These are phyloP conservation scores for Podospora tetraspora DNA, from an alignment of 495 filamentous ascomycete species.

Conservation along the genomic window DNA sequence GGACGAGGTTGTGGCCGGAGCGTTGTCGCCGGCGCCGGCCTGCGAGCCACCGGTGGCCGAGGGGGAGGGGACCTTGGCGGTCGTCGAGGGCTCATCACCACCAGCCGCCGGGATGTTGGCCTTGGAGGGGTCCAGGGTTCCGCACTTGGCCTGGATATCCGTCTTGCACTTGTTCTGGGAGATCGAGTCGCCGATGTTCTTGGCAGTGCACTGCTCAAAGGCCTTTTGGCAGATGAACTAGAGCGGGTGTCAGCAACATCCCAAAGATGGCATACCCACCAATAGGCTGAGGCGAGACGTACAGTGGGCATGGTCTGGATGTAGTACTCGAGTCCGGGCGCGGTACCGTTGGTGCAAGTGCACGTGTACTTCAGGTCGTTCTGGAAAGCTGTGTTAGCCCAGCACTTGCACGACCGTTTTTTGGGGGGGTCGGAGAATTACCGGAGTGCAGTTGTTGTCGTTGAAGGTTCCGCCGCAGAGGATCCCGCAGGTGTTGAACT, in stretches of 20 bases:
- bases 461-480: constrained; percentile 25
- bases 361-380: constrained; percentile 27
- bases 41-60: constrained; percentile 10
- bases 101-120: constrained; percentile 10
- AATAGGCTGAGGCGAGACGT: constrained; percentile 8
- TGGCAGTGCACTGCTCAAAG: constrained; percentile 27
- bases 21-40: constrained; percentile 2
- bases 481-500: constrained; percentile 32
- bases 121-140: constrained; percentile 29
- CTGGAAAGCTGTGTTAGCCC: constrained; percentile 19
- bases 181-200: constrained; percentile 20
- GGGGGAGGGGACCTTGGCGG: constrained; percentile 12
- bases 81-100: constrained; percentile 1
- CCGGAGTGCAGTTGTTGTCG: constrained; percentile 27
- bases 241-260: neutral
- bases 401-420: neutral
- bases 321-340: constrained; percentile 37
- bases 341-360: constrained; percentile 30
- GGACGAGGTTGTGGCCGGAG: constrained; percentile 11
- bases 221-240: constrained; percentile 33
- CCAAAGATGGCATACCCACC: neutral
- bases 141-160: constrained; percentile 32
- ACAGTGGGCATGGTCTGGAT: constrained; percentile 34
- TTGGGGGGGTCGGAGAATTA: constrained; percentile 12
- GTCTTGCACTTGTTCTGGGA: constrained; percentile 31